A percentile compares a stretch with the other conserved stretches of the same genome.
These are phyloP conservation scores for Rosa persica DNA, from an alignment of 306 rosid genomes.

Conservation along the genomic window DNA sequence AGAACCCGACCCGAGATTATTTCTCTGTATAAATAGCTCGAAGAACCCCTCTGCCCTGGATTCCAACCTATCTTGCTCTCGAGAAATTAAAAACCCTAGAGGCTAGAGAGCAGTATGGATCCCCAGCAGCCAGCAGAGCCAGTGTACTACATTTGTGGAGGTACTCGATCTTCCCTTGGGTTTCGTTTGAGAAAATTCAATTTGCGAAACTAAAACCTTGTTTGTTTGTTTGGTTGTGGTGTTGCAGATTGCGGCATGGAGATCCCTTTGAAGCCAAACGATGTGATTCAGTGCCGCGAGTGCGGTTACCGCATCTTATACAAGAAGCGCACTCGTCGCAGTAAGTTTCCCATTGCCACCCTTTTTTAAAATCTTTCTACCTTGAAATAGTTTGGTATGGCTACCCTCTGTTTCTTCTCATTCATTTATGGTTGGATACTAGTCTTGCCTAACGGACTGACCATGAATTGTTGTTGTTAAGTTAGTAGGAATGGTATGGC, in stretches of 20 bases:
- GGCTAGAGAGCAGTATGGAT: slow-evolving; percentile 40
- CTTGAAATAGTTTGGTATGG: not conserved
- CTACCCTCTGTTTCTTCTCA: not conserved
- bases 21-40: not conserved
- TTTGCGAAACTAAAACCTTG: not conserved
- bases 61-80: not conserved
- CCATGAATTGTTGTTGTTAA: not conserved
- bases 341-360: slow-evolving; percentile 36
- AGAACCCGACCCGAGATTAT: not conserved
- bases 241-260: slow-evolving; percentile 86
- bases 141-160: slow-evolving; percentile 70
- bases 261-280: slow-evolving; percentile 79
- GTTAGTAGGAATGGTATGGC: too few relatives aligned
- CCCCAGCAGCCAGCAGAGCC: slow-evolving; percentile 62
- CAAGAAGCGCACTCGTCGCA: slow-evolving; percentile 98
- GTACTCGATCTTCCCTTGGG: slow-evolving; percentile 13
- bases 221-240: not conserved
- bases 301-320: slow-evolving; percentile 93
- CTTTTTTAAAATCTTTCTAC: not conserved
- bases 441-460: not conserved
- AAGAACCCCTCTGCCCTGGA: not conserved
- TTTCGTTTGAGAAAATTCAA: not conserved
- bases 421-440: too few relatives aligned
- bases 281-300: slow-evolving; percentile 93
- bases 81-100: slow-evolving; percentile 10